These are phyloP conservation scores for Myriangium duriaei DNA, from an alignment of 2,329 filamentous ascomycete species.

Conservation along the genomic window DNA sequence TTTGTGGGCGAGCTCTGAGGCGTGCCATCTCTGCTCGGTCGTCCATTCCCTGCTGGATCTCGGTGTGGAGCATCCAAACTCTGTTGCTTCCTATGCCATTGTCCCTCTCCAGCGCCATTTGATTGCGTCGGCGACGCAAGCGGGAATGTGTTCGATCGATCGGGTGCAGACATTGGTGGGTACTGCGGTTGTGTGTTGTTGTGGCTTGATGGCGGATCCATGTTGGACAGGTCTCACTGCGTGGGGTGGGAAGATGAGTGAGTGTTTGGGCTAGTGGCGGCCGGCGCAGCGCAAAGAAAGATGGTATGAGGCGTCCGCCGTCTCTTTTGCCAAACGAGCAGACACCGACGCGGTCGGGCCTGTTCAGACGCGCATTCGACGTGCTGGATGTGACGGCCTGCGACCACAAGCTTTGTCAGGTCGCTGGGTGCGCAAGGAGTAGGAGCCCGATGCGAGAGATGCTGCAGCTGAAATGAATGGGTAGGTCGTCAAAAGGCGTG, in stretches of 20 bases:
- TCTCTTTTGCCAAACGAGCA: neutral
- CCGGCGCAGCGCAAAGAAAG: neutral
- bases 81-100: slow-evolving; percentile 6
- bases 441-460: no score
- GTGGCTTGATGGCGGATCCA: slow-evolving; percentile 2
- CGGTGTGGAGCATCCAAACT: slow-evolving; percentile 7
- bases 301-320: neutral
- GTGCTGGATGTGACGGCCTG: neutral
- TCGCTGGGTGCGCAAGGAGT: neutral
- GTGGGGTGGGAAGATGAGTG: no score
- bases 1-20: slow-evolving; percentile 18
- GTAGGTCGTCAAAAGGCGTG: neutral
- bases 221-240: neutral
- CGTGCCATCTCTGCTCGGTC: slow-evolving; percentile 16
- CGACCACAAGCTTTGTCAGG: neutral
- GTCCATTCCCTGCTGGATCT: slow-evolving; percentile 9
- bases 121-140: neutral
- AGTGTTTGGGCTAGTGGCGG: no score
- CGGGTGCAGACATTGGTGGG: slow-evolving; percentile 1
- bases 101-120: neutral
- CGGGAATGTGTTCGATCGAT: slow-evolving; percentile 6
- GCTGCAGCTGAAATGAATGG: no score
- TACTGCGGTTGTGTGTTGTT: neutral
- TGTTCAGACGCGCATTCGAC: neutral
- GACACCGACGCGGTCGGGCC: slow-evolving; percentile 1